Evolutionary conservation across 2,329 filamentous ascomycete genomes (phyloP).

Genomic region (Trichothecium roseum): DNA sequence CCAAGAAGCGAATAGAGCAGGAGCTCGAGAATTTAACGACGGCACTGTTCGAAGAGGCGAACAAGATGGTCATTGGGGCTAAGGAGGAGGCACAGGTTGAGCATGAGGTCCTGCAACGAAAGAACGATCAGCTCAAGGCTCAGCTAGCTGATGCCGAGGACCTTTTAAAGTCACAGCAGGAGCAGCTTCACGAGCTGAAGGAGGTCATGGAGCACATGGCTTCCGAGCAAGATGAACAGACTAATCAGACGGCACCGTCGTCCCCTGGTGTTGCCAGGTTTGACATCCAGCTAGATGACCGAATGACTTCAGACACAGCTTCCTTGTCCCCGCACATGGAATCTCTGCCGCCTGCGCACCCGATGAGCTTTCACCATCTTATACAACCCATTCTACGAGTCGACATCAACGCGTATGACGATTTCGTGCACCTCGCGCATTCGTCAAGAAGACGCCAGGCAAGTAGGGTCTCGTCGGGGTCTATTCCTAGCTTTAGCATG

Average conservation of each 20-base stretch:
- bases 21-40: slow-evolving; percentile 86
- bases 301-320: slow-evolving; percentile 17
- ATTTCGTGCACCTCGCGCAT: slow-evolving; percentile 70
- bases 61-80: slow-evolving; percentile 87
- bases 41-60: slow-evolving; percentile 94
- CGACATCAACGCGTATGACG: slow-evolving; percentile 71
- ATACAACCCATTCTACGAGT: slow-evolving; percentile 74
- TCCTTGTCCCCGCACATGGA: slow-evolving; percentile 30
- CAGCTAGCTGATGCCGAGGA: slow-evolving; percentile 82
- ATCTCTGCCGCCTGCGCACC: slow-evolving; percentile 41
- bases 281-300: slow-evolving; percentile 43
- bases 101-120: slow-evolving; percentile 68
- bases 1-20: slow-evolving; percentile 82
- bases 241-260: slow-evolving; percentile 62
- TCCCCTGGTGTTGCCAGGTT: slow-evolving; percentile 68
- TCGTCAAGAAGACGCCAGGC: slow-evolving; percentile 50
- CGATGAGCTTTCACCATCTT: slow-evolving; percentile 69
- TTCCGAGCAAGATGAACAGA: slow-evolving; percentile 61
- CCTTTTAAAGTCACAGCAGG: slow-evolving; percentile 80
- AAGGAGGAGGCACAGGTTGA: slow-evolving; percentile 83
- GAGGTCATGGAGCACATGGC: slow-evolving; percentile 82
- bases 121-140: slow-evolving; percentile 76
- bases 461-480: slow-evolving; percentile 63
- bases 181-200: slow-evolving; percentile 87
- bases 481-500: slow-evolving; percentile 41